Evolutionary conservation across 2,329 filamentous ascomycete genomes (phyloP).

Genomic region (Podosphaera xanthii): DNA sequence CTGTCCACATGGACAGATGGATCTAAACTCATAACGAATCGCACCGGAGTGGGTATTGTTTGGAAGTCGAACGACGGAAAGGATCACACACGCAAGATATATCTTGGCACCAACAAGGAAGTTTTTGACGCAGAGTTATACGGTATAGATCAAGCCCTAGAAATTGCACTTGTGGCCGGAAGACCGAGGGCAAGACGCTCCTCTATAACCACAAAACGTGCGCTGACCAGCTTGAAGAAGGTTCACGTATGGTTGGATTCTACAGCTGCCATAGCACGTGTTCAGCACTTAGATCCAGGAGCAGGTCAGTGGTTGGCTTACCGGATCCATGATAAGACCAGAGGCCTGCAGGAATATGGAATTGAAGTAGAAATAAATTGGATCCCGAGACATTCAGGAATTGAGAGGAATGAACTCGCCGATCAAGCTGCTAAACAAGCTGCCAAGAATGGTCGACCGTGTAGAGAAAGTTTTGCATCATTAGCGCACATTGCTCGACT

Average conservation of each 20-base stretch:
- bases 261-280: not conserved
- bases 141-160: not conserved
- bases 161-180: not conserved
- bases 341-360: not conserved
- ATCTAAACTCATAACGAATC: not conserved
- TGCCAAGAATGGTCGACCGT: not conserved
- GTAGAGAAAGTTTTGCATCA: not conserved
- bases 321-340: not conserved
- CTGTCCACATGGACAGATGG: not conserved
- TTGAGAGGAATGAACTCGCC: not conserved
- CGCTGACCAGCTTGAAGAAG: not conserved
- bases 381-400: not conserved
- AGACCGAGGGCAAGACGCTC: not conserved
- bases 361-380: not conserved
- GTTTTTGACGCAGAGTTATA: not conserved
- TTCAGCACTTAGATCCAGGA: not conserved
- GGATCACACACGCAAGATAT: not conserved
- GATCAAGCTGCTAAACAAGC: not conserved
- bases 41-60: not conserved
- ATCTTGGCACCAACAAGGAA: not conserved
- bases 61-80: not conserved
- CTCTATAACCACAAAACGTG: not conserved
- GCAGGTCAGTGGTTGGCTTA: not conserved
- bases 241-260: not conserved
- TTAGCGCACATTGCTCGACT: not conserved